These are phyloP conservation scores for Hibiscus syriacus DNA, from an alignment of 345 rosid species.

Conservation along the genomic window DNA sequence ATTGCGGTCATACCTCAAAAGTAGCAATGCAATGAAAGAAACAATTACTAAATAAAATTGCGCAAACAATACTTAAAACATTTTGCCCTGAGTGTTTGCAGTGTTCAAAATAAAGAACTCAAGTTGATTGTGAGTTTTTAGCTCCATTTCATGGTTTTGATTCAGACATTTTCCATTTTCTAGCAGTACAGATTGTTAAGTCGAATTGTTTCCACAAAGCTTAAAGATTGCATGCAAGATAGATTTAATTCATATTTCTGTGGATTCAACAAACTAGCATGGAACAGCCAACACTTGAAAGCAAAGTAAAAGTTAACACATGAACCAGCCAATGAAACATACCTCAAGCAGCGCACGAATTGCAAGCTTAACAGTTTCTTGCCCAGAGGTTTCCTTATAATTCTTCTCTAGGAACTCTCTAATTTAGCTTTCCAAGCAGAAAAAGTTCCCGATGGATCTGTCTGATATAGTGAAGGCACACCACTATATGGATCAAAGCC, in stretches of 20 bases:
- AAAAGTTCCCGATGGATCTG: background rate
- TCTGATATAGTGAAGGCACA: background rate
- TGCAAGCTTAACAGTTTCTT: too few relatives aligned
- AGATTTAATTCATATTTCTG: background rate
- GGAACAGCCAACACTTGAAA: slow-evolving; percentile 11
- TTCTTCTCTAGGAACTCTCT: too few relatives aligned
- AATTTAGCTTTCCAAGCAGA: background rate
- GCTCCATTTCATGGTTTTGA: background rate
- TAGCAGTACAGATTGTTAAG: background rate
- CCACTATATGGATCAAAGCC: slow-evolving; percentile 55
- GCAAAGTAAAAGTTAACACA: background rate
- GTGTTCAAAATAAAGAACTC: background rate
- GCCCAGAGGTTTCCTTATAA: too few relatives aligned
- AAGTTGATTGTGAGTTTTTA: too few relatives aligned
- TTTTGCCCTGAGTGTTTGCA: background rate
- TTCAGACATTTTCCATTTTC: background rate
- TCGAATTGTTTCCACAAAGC: background rate
- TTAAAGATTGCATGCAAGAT: background rate
- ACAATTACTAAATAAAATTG: too few relatives aligned
- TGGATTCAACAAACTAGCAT: background rate
- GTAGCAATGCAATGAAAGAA: too few relatives aligned
- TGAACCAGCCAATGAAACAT: too few relatives aligned
- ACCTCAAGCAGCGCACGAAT: too few relatives aligned
- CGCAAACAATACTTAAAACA: background rate
- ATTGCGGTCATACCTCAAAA: too few relatives aligned